phyloP scores from a whole-genome alignment of 225 moss, liverwort and hornwort genomes.

The Polytrichum formosum region DNA sequence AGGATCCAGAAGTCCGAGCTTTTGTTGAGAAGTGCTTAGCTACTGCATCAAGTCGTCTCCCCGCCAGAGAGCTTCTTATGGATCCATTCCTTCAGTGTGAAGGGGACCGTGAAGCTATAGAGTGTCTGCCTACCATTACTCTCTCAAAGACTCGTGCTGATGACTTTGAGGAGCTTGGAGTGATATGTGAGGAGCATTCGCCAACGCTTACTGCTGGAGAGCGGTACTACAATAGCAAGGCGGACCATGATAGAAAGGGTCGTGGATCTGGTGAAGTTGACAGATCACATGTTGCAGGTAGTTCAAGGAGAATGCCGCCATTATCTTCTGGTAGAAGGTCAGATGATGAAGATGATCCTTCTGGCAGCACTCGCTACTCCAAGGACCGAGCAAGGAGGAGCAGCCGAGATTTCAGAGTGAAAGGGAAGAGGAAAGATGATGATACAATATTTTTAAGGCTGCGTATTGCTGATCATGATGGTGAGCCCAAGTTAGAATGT shows the following conservation, averaged over 20 bases:
- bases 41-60: constrained; percentile 79
- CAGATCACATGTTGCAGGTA: constrained; percentile 37
- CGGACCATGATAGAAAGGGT: constrained; percentile 36
- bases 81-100: constrained; percentile 86
- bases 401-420: constrained; percentile 83
- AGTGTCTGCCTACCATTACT: constrained; percentile 52
- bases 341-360: constrained; percentile 63
- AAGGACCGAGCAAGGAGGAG: constrained; percentile 75
- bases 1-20: constrained; percentile 75
- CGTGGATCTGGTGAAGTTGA: constrained; percentile 35
- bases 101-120: constrained; percentile 72
- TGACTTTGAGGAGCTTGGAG: constrained; percentile 72
- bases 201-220: constrained; percentile 38
- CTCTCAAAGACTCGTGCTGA: constrained; percentile 52
- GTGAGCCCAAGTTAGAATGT: constrained; percentile 19
- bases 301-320: constrained; percentile 42
- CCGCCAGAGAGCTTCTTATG: constrained; percentile 80
- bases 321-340: constrained; percentile 52
- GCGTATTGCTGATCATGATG: constrained; percentile 84
- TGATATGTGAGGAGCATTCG: constrained; percentile 48
- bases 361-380: constrained; percentile 54
- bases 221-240: constrained; percentile 28
- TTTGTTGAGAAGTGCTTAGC: constrained; percentile 92
- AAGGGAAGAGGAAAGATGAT: constrained; percentile 90
- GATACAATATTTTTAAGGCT: constrained; percentile 82